Conservation (phyloP, 2,329 filamentous ascomycete genomes). For the Xylaria polymorpha region DNA sequence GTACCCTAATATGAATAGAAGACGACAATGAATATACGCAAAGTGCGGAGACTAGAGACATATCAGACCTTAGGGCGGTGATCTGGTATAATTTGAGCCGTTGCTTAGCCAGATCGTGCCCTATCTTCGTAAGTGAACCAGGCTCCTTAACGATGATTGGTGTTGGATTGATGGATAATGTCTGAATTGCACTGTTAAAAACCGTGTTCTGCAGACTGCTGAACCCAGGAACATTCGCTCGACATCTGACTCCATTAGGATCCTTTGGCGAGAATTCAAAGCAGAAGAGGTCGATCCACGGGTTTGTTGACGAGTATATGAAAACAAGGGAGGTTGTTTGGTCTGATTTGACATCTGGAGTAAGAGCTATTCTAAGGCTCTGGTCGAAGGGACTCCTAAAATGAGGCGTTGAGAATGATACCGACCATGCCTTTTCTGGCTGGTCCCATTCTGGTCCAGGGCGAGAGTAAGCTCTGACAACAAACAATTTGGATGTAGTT, state of each 20-base stretch:
- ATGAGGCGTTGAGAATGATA: slow-evolving; percentile 60
- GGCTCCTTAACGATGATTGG: slow-evolving; percentile 43
- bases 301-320: slow-evolving; percentile 44
- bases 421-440: slow-evolving; percentile 40
- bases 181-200: slow-evolving; percentile 32
- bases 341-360: slow-evolving; percentile 41
- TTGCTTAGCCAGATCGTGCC: slow-evolving; percentile 48
- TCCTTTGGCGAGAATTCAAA: slow-evolving; percentile 41
- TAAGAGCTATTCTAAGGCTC: slow-evolving; percentile 55
- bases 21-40: slow-evolving; percentile 40
- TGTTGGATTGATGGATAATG: slow-evolving; percentile 42
- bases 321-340: slow-evolving; percentile 42
- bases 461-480: slow-evolving; percentile 42
- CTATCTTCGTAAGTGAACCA: slow-evolving; percentile 23
- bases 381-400: slow-evolving; percentile 54
- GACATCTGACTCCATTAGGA: slow-evolving; percentile 42
- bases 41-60: slow-evolving; percentile 57
- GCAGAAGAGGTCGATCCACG: slow-evolving; percentile 47
- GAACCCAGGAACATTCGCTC: slow-evolving; percentile 41
- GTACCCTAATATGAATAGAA: slow-evolving; percentile 33
- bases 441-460: slow-evolving; percentile 40
- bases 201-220: slow-evolving; percentile 28
- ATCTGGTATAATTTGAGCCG: slow-evolving; percentile 61
- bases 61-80: slow-evolving; percentile 55
- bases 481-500: slow-evolving; percentile 47